Evolutionary conservation across 1,284 basidiomycete species (phyloP).

Genomic region (Puccinia polysora): DNA sequence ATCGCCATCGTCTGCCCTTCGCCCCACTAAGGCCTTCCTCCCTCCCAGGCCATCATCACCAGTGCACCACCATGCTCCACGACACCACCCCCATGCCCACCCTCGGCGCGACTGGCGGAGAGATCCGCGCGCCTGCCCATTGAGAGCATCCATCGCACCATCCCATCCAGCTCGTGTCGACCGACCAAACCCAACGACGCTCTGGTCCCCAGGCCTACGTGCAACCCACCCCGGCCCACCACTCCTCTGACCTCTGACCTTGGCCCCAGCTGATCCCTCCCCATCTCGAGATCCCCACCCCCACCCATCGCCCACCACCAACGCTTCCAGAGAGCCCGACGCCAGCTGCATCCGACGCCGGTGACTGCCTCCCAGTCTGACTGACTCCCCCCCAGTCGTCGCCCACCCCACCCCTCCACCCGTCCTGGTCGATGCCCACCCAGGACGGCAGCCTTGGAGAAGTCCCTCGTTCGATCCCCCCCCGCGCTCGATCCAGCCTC

Average conservation of each 20-base stretch:
- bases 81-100: not conserved
- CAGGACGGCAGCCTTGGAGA: constrained; percentile 11
- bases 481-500: not conserved
- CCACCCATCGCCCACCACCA: not conserved
- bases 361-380: not conserved
- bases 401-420: not conserved
- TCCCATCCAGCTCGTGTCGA: not conserved
- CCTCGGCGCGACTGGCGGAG: not conserved
- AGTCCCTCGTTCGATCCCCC: constrained; percentile 11
- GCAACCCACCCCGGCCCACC: not conserved
- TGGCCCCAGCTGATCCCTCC: not conserved
- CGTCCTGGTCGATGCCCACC: constrained; percentile 10
- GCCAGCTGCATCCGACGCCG: not conserved
- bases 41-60: too few species aligned
- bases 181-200: too few species aligned
- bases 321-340: not conserved
- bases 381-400: not conserved
- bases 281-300: not conserved
- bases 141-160: not conserved
- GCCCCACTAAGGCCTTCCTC: not conserved
- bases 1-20: not conserved
- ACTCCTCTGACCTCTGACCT: not conserved
- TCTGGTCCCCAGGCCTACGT: not conserved
- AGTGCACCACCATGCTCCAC: not conserved
- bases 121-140: not conserved